A percentile compares a stretch with the other conserved stretches of the same genome.
Conservation (phyloP, 768 basidiomycete genomes). For the Arthromyces matolae region DNA sequence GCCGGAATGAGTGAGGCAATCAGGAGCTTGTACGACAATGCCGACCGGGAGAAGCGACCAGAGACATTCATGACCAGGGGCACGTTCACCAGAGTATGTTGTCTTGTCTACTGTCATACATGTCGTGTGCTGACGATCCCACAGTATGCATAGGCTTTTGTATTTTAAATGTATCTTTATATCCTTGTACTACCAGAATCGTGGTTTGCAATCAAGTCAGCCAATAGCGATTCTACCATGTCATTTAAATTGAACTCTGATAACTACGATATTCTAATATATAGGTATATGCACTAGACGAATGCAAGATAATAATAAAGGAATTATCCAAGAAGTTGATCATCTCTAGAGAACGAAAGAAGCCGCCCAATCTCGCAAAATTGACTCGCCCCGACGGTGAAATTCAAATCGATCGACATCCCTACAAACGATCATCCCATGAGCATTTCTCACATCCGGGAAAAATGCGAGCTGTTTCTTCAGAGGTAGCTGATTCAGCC, state of each 20-base stretch:
- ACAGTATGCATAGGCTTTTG: slow-evolving; percentile 12
- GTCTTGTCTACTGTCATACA: neutral
- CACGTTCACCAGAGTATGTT: slow-evolving; percentile 84
- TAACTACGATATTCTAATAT: no score
- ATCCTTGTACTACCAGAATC: neutral
- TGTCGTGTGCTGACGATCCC: neutral
- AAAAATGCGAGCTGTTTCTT: slow-evolving; percentile 72
- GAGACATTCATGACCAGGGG: slow-evolving; percentile 91
- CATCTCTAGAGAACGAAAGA: slow-evolving; percentile 2
- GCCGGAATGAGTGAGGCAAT: slow-evolving; percentile 84
- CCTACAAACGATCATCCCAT: slow-evolving; percentile 68
- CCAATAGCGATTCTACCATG: neutral
- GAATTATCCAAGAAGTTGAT: neutral
- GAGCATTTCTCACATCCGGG: slow-evolving; percentile 54
- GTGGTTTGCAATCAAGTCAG: neutral
- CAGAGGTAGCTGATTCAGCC: slow-evolving; percentile 67
- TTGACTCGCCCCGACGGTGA: slow-evolving; percentile 59
- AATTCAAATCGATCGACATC: slow-evolving; percentile 57
- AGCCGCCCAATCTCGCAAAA: slow-evolving; percentile 59
- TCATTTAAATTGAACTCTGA: neutral
- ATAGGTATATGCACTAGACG: no score
- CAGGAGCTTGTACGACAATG: slow-evolving; percentile 72
- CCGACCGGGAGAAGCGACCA: slow-evolving; percentile 51
- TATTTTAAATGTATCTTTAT: slow-evolving; percentile 12
- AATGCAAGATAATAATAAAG: no score